phyloP scores from a whole-genome alignment of 192 early-diverging fungal species.

The Linderina pennispora region DNA sequence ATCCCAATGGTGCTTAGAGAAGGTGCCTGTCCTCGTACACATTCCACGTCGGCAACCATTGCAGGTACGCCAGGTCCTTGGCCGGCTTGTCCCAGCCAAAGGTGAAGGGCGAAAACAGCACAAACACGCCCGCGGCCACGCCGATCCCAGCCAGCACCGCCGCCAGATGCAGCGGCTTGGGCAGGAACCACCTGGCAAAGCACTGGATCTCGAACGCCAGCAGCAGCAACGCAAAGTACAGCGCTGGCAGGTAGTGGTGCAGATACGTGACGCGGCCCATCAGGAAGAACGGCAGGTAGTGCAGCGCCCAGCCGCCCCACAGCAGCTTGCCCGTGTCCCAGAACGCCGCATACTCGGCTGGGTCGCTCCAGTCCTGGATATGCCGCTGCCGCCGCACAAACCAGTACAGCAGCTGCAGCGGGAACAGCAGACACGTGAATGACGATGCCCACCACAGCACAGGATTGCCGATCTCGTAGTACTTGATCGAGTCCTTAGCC shows the following conservation, averaged over 20 bases:
- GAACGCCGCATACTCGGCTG: constrained; percentile 45
- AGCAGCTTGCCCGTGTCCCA: constrained; percentile 47
- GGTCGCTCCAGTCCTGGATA: constrained; percentile 29
- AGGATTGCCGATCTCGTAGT: constrained; percentile 61
- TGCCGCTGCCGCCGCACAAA: constrained; percentile 32
- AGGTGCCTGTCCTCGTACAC: constrained; percentile 32
- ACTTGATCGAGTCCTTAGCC: constrained; percentile 55
- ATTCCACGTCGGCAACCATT: constrained; percentile 75
- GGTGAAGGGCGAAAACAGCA: constrained; percentile 65
- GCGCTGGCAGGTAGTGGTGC: constrained; percentile 66
- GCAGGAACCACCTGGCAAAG: constrained; percentile 40
- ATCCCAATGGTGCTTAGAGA: too few species aligned
- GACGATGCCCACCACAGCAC: constrained; percentile 47
- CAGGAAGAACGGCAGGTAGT: constrained; percentile 62
- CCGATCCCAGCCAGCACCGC: constrained; percentile 5
- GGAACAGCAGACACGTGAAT: constrained; percentile 5
- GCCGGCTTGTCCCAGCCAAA: constrained; percentile 69
- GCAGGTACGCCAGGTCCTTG: constrained; percentile 40
- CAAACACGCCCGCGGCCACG: constrained; percentile 32
- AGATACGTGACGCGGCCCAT: constrained; percentile 68
- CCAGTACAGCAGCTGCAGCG: constrained; percentile 30
- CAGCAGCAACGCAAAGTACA: constrained; percentile 62
- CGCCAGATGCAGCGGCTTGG: too few species aligned
- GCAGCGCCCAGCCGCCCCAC: constrained; percentile 51
- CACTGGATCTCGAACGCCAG: constrained; percentile 74